phyloP scores from a whole-genome alignment of 768 basidiomycete species.

The Macrolepiota albuminosa region DNA sequence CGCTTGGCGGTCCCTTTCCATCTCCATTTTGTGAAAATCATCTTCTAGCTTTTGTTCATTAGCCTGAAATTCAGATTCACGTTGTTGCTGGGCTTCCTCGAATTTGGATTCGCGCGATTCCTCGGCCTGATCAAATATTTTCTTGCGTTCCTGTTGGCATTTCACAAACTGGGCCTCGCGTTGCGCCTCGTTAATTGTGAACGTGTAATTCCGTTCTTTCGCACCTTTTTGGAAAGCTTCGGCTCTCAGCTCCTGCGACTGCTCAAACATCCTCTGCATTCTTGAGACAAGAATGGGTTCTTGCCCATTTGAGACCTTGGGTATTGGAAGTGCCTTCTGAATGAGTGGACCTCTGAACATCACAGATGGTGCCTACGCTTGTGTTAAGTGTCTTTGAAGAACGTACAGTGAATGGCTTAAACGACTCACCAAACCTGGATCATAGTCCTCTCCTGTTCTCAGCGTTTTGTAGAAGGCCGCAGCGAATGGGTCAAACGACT shows the following conservation, averaged over 20 bases:
- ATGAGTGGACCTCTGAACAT: background rate
- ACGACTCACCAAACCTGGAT: background rate
- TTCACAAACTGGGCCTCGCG: background rate
- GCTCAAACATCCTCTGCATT: background rate
- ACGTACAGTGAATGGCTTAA: background rate
- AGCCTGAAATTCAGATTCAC: background rate
- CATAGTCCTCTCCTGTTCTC: no score
- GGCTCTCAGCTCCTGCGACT: background rate
- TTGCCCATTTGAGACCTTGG: background rate
- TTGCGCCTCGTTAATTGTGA: slow-evolving; percentile 4
- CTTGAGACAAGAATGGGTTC: background rate
- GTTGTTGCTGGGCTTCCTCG: background rate
- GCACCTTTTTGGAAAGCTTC: background rate
- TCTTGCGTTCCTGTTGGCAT: background rate
- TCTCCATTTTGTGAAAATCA: background rate
- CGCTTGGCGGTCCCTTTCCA: background rate
- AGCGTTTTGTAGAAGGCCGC: no score
- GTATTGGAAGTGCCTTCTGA: background rate
- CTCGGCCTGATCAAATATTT: background rate
- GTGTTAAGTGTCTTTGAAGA: background rate
- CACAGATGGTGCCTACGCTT: background rate
- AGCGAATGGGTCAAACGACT: no score
- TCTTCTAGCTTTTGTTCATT: background rate
- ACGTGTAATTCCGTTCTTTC: background rate
- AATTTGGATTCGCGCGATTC: background rate